These are phyloP conservation scores for Hypomontagnella monticulosa DNA, from an alignment of 495 filamentous ascomycete genomes.

Conservation along the genomic window DNA sequence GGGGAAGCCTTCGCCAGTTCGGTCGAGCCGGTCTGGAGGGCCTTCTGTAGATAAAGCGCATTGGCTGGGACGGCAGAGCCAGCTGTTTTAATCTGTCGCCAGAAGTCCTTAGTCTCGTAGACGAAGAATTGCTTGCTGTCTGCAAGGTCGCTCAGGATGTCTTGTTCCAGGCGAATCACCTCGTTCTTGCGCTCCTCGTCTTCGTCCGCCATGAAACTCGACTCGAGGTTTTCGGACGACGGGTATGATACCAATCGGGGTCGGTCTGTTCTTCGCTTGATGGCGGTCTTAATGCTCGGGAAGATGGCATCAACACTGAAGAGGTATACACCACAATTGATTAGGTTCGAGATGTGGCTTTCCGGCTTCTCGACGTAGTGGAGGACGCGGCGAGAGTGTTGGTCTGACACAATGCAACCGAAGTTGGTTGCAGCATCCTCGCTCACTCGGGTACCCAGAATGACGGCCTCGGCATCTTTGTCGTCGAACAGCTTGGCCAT, in stretches of 20 bases:
- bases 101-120: slow-evolving; percentile 98
- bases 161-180: slow-evolving; percentile 94
- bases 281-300: slow-evolving; percentile 92
- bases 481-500: slow-evolving; percentile 95
- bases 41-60: slow-evolving; percentile 96
- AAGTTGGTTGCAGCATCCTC: slow-evolving; percentile 96
- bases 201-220: slow-evolving; percentile 78
- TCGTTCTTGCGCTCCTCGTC: slow-evolving; percentile 81
- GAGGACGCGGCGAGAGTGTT: slow-evolving; percentile 92
- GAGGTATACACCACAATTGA: slow-evolving; percentile 99
- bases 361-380: slow-evolving; percentile 99
- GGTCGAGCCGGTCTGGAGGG: slow-evolving; percentile 81
- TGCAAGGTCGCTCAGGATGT: slow-evolving; percentile 94
- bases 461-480: slow-evolving; percentile 96
- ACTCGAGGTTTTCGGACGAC: slow-evolving; percentile 91
- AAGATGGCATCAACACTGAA: slow-evolving; percentile 96
- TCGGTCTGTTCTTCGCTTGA: slow-evolving; percentile 93
- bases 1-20: slow-evolving; percentile 87
- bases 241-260: slow-evolving; percentile 93
- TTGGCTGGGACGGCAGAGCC: slow-evolving; percentile 98
- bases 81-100: slow-evolving; percentile 99
- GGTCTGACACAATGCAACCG: slow-evolving; percentile 96
- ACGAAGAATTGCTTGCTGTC: slow-evolving; percentile 99
- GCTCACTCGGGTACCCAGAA: slow-evolving; percentile 90
- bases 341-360: slow-evolving; percentile 96